Base-by-base conservation (phyloP, 257 asterid species). In the Solanum pimpinellifolium region DNA sequence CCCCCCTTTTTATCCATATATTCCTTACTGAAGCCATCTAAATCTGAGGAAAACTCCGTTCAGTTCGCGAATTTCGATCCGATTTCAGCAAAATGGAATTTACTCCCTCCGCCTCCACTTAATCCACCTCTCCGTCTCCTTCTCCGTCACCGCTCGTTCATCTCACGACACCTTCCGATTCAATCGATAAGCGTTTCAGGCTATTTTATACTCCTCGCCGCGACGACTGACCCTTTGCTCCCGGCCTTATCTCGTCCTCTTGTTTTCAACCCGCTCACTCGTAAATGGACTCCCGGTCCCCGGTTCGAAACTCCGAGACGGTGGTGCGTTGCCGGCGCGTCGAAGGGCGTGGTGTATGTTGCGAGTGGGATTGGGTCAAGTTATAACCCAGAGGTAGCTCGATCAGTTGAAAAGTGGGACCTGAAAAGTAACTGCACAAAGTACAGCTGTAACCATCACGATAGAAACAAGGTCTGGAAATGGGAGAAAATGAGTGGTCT, bases 361-460 rank as follows among this genome's bases (percentile, higher is more conserved):
- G 97, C 98, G 3, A 96, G 99, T 86, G 98, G 99, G 68, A 89
- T 95, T 4, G 98, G 99, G 60, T 91, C 98, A 86, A 91, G 89
- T 89, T 95, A 92, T 90, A 89, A 77, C 90, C 88, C 83, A 1
- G 93, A 92, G 13, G 92, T 93, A 5, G 98, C 98, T 21, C 88
- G 98, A 52, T 93, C 98, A 18, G 92, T 95, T 9, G 98, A 95
- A 72, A 93, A 90, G 90, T 94, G 95, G 99, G 93, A 94, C 52
- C 49, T 93, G 27, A 29, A 68, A 39, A 60, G n/a, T 25, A 47
- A 78, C 31, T 15, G 78, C 78, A 9, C 78, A 12, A 18, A 33
- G 23, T 69, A 70, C 83, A 23, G 31, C 83, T 41, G 62, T n/a
- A 76, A 42, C 60, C 60, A 76, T 42, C 37, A 6, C 11, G 87